Evolutionary conservation across 2,329 filamentous ascomycete genomes (phyloP).

Genomic region (Ophiostoma pallidulum): DNA sequence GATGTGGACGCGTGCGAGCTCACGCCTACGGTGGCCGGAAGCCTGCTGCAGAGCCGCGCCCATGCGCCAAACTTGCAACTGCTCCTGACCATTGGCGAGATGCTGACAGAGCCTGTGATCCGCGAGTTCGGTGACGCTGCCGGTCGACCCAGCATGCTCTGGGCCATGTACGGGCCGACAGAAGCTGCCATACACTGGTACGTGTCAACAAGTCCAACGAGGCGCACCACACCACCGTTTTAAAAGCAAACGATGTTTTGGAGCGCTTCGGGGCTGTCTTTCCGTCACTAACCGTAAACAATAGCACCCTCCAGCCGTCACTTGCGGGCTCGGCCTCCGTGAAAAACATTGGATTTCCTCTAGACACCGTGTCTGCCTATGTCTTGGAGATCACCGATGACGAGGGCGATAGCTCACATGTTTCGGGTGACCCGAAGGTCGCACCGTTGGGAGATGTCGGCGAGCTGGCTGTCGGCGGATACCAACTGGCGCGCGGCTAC

Average conservation of each 20-base stretch:
- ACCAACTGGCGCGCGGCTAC: conserved; percentile 72
- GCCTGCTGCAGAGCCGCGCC: conserved; percentile 57
- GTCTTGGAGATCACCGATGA: conserved; percentile 44
- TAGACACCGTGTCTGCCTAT: conserved; percentile 74
- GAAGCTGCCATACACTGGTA: conserved; percentile 82
- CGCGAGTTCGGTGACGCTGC: conserved; percentile 62
- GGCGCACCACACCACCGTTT: too few species aligned
- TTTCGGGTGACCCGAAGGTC: conserved; percentile 24
- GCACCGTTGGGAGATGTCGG: conserved; percentile 59
- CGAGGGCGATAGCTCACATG: neutral
- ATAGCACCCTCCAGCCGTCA: conserved; percentile 57
- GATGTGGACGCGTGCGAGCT: conserved; percentile 76
- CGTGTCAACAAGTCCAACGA: neutral
- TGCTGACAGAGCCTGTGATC: conserved; percentile 71
- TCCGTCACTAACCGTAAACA: conserved; percentile 17
- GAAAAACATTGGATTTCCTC: conserved; percentile 64
- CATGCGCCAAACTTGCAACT: conserved; percentile 60
- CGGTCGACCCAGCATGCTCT: conserved; percentile 54
- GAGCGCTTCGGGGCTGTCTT: too few species aligned
- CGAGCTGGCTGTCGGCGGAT: conserved; percentile 72
- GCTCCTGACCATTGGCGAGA: conserved; percentile 83
- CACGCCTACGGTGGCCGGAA: conserved; percentile 78
- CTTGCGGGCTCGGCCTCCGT: conserved; percentile 49
- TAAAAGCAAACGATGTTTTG: too few species aligned
- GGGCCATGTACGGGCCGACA: conserved; percentile 91